These are phyloP conservation scores for Favolaschia claudopus DNA, from an alignment of 768 basidiomycete species.

Conservation along the genomic window DNA sequence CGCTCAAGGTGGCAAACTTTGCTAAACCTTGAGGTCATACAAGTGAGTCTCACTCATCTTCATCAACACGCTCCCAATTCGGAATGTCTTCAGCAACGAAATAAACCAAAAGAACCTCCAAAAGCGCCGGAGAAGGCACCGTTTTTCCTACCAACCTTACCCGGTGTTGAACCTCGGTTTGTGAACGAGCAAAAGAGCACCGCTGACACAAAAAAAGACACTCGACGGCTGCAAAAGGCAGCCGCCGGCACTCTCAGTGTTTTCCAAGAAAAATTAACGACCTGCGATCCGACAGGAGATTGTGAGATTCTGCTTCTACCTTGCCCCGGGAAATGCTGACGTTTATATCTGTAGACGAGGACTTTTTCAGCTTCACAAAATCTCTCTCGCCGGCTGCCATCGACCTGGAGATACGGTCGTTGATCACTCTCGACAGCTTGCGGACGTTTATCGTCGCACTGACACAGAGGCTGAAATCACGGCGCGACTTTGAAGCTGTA, in stretches of 20 bases:
- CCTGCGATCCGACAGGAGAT: constrained; percentile 62
- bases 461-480: constrained; percentile 73
- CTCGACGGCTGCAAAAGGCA: constrained; percentile 61
- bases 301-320: constrained; percentile 59
- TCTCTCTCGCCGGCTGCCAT: constrained; percentile 88
- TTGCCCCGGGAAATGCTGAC: not conserved
- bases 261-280: constrained; percentile 70
- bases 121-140: constrained; percentile 96
- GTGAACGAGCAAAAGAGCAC: constrained; percentile 55
- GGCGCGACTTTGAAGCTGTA: constrained; percentile 94
- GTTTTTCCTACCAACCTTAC: constrained; percentile 94
- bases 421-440: constrained; percentile 71
- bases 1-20: constrained; percentile 96
- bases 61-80: not conserved
- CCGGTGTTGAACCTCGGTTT: constrained; percentile 87
- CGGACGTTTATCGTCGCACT: constrained; percentile 78
- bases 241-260: constrained; percentile 65
- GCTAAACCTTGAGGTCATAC: constrained; percentile 94
- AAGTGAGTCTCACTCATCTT: constrained; percentile 53
- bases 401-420: constrained; percentile 88
- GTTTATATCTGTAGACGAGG: constrained; percentile 62
- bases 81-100: constrained; percentile 72
- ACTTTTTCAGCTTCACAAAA: constrained; percentile 86
- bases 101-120: constrained; percentile 95
- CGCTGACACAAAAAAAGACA: constrained; percentile 49